Evolutionary conservation across 805 yeast species (phyloP).

Genomic region (Ogataea glucozyma): DNA sequence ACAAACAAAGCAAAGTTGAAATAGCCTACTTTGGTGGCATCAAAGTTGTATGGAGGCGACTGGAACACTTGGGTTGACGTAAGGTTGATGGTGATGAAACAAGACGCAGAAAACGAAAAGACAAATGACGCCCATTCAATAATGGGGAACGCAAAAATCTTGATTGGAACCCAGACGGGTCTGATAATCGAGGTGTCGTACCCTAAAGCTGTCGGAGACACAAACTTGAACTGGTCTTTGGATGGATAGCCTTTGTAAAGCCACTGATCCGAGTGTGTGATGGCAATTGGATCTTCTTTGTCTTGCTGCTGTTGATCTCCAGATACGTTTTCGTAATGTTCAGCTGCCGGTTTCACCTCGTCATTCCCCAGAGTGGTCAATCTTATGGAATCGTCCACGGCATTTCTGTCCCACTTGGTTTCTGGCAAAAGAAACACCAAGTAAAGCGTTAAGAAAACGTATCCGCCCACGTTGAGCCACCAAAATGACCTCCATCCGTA

Average conservation of each 20-base stretch:
- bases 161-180: conserved; percentile 19
- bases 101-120: conserved; percentile 13
- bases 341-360: conserved; percentile 10
- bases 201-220: conserved; percentile 19
- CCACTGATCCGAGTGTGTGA: conserved; percentile 17
- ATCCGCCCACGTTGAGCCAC: conserved; percentile 22
- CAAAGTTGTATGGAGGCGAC: conserved; percentile 12
- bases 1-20: conserved; percentile 15
- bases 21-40: conserved; percentile 12
- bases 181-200: conserved; percentile 18
- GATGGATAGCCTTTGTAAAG: conserved; percentile 18
- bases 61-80: conserved; percentile 11
- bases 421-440: conserved; percentile 16
- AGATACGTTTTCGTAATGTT: conserved; percentile 7
- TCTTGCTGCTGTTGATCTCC: background rate
- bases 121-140: conserved; percentile 16
- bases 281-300: conserved; percentile 2
- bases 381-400: conserved; percentile 9
- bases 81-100: conserved; percentile 11
- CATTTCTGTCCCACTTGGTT: conserved; percentile 21
- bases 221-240: conserved; percentile 17
- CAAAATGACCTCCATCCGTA: conserved; percentile 21
- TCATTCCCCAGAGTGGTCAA: conserved; percentile 6
- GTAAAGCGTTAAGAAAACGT: conserved; percentile 14
- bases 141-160: conserved; percentile 15